phyloP scores from a whole-genome alignment of 257 asterid genomes.

The Coffea eugenioides region DNA sequence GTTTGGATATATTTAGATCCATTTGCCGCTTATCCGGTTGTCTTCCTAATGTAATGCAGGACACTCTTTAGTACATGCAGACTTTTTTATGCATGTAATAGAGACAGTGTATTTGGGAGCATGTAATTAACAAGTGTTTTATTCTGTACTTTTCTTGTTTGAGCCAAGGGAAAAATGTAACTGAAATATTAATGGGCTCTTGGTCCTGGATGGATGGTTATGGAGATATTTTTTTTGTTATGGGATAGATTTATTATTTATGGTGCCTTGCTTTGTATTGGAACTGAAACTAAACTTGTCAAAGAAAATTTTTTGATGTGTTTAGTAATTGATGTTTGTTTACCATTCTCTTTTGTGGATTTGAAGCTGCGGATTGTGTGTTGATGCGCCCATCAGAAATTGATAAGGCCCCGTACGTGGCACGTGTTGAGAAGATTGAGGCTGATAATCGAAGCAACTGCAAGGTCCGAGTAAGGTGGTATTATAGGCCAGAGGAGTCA shows the following conservation, averaged over 20 bases:
- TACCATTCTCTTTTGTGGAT: conserved; percentile 8
- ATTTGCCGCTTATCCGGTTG: no score
- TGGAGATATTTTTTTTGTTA: background rate
- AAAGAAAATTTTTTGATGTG: background rate
- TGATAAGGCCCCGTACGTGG: conserved; percentile 55
- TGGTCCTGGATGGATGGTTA: background rate
- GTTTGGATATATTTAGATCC: no score
- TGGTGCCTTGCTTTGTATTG: background rate
- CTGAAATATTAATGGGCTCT: background rate
- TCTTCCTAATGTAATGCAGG: no score
- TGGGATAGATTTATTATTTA: background rate
- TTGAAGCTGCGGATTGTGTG: conserved; percentile 62
- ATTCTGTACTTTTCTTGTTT: background rate
- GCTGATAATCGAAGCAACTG: conserved; percentile 40
- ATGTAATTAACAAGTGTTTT: background rate
- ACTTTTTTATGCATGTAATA: conserved; percentile 11
- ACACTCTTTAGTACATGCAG: no score
- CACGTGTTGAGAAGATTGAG: conserved; percentile 56
- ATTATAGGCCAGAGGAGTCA: conserved; percentile 72
- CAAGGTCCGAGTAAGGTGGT: conserved; percentile 59
- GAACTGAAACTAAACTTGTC: background rate
- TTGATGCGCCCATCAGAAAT: conserved; percentile 48
- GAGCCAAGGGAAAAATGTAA: background rate
- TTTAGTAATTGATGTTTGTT: background rate
- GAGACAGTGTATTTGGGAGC: background rate